These are phyloP conservation scores for Cucumis hystrix DNA, from an alignment of 306 rosid genomes.

Conservation along the genomic window DNA sequence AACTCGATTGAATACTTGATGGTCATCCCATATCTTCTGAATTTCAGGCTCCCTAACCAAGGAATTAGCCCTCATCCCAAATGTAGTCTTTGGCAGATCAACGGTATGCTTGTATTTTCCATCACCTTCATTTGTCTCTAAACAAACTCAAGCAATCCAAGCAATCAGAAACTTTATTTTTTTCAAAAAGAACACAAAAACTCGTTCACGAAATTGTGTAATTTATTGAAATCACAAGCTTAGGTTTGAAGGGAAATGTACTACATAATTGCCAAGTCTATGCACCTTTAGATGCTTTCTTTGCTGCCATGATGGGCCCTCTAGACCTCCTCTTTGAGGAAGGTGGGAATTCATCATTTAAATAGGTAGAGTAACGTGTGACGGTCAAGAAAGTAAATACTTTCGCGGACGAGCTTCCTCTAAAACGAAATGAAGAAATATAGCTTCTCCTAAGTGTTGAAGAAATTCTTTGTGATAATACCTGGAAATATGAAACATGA, in stretches of 20 bases:
- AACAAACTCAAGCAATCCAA: constrained; percentile 18
- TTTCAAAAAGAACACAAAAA: neutral
- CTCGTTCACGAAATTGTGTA: neutral
- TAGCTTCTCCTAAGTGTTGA: constrained; percentile 39
- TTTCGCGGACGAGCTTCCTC: constrained; percentile 38
- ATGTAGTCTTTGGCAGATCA: constrained; percentile 88
- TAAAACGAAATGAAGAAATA: constrained; percentile 25
- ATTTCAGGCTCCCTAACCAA: constrained; percentile 76
- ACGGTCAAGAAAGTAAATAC: constrained; percentile 24
- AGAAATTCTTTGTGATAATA: constrained; percentile 38
- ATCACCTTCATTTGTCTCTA: constrained; percentile 68
- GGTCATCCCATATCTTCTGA: constrained; percentile 90
- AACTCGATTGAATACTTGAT: constrained; percentile 61
- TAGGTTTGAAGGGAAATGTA: neutral
- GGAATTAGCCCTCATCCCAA: constrained; percentile 91
- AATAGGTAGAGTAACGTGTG: constrained; percentile 27
- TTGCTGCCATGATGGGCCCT: constrained; percentile 90
- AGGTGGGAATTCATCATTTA: constrained; percentile 24
- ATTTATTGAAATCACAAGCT: neutral
- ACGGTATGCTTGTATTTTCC: constrained; percentile 94
- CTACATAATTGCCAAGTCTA: neutral
- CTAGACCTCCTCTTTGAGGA: constrained; percentile 79
- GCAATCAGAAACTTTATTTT: constrained; percentile 11
- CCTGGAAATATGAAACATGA: constrained; percentile 23
- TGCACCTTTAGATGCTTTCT: constrained; percentile 65